Percentiles rank a stretch among this genome's conserved stretches.
These are phyloP conservation scores for Rhizopus arrhizus DNA, from an alignment of 371 early-diverging fungal species.

Conservation along the genomic window DNA sequence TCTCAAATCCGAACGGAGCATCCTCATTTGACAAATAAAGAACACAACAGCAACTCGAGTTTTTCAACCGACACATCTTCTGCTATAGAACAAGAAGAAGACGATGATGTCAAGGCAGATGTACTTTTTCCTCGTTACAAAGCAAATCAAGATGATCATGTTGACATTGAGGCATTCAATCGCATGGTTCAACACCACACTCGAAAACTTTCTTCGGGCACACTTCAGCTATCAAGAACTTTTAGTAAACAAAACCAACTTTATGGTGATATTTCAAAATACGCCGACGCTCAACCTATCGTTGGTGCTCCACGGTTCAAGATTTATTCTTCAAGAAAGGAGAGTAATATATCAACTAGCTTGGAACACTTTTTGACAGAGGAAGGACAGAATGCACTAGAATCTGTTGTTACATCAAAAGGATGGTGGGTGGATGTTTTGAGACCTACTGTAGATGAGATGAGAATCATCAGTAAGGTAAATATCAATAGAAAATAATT, in stretches of 20 bases:
- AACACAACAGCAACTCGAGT: not conserved
- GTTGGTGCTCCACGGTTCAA: conserved; percentile 21
- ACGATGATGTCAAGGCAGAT: conserved; percentile 39
- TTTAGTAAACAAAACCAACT: conserved; percentile 32
- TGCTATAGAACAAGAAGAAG: not conserved
- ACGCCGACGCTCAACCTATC: conserved; percentile 7
- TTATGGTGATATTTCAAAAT: conserved; percentile 2
- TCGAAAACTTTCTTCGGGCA: conserved; percentile 27
- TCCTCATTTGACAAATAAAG: not conserved
- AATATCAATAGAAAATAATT: not conserved
- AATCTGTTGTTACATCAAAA: conserved; percentile 47
- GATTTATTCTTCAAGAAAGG: conserved; percentile 28
- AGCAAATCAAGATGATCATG: conserved; percentile 19
- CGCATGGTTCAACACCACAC: conserved; percentile 28
- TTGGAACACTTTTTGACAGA: conserved; percentile 31
- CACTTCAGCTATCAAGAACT: conserved; percentile 31
- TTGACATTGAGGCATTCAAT: conserved; percentile 40
- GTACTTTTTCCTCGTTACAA: conserved; percentile 41
- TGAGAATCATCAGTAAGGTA: conserved; percentile 70
- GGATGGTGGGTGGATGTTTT: conserved; percentile 90
- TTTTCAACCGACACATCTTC: not conserved
- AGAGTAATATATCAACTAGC: not conserved
- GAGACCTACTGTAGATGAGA: conserved; percentile 79
- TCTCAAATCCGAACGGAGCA: not conserved
- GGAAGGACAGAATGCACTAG: conserved; percentile 40